Evolutionary conservation across 805 yeast species (phyloP), one percentile per base, ranked within the genome.

Genomic region (Metschnikowia reukaufii): DNA sequence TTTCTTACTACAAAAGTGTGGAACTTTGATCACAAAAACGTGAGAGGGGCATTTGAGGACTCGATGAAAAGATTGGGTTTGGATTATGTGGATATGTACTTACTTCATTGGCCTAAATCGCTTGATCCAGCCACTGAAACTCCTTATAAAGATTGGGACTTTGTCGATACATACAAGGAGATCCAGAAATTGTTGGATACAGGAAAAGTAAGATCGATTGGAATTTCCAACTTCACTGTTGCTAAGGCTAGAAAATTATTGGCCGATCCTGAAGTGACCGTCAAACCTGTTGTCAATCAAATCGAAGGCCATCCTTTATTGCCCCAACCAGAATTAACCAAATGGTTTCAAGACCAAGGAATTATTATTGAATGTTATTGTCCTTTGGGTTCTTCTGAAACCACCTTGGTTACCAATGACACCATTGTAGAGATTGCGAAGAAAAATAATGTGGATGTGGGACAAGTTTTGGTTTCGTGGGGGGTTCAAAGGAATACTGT

Each of bases 151-250:
- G 55, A 50, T 42, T 42, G 46, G 47, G 56, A 53, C 50, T 67
- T 51, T 45, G 61, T 70, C 20, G 66, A 65, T 47, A 67, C 73
- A 25, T 71, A 68, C 56, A 58, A 57, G 48, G 52, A 54, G 42
- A 58, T 70, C 39, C 72, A 70, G 56, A 66, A 67, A 40, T 53
- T 63, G 48, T 41, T 62, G 36, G 44, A 52, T 12, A 36, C 62
- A 37, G 47, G 64, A 36, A 54, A 49, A 42, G 52, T 45, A 35
- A 55, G 41, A 47, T 40, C 56, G 4, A 48, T 55, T 25, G 59
- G 59, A 6, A 49, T 55, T 9, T 54, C 58, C n/a, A 55, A 55
- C 53, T 54, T 55, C 39, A 51, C 55, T 15, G 38, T 45, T 25
- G 43, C 45, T 37, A 54, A 48, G 43, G 34, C 53, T 21, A 44